Base-by-base conservation (phyloP, 2,329 filamentous ascomycete genomes). In the Davidsoniella eucalypti region DNA sequence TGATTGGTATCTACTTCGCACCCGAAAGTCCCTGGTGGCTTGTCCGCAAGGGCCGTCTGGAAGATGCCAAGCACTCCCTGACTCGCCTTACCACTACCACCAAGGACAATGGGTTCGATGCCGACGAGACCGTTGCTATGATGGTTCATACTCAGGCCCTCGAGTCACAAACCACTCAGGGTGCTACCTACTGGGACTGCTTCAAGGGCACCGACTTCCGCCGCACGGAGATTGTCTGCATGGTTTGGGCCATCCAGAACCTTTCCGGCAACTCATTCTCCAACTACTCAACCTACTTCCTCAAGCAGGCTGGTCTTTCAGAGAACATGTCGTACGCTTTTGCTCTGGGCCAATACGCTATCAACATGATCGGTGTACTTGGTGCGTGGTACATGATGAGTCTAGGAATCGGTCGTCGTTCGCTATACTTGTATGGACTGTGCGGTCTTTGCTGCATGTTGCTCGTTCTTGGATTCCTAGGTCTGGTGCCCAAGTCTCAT, bases 121-220 rank as follows among this genome's bases (percentile, higher is more conserved):
- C 83, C 9, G 83, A 93, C 55, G 85, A 92, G 65, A 92, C 85
- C 0, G 71, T 94, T 46, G 80, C 84, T 58, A 93, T 94, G 85
- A 94, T 94, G 84, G 78, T 87, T 1, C 85, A 93, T 61, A 94
- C 87, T 0, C 88, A 84, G 0, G 82, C 82, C 0, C 68, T 93
- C 9, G 87, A 94, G 62, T 73, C 84, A 60, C 73, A 75, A 63
- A 83, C 87, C 49, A 87, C 84, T 3, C 67, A 68, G 5, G 86
- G 86, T 26, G 77, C 84, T 5, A 79, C 72, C 49, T 94, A 92
- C 63, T 65, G 75, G 57, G 87, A 94, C 63, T 94, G 87, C 66
- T 93, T 94, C 73, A 80, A 73, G 61, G 86, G 87, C 9, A 74
- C 76, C 10, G 81, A 94, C 60, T 68, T 81, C 44, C 81, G 87